Conservation (phyloP, 768 basidiomycete genomes). For the Coprinopsis strossmayeri region DNA sequence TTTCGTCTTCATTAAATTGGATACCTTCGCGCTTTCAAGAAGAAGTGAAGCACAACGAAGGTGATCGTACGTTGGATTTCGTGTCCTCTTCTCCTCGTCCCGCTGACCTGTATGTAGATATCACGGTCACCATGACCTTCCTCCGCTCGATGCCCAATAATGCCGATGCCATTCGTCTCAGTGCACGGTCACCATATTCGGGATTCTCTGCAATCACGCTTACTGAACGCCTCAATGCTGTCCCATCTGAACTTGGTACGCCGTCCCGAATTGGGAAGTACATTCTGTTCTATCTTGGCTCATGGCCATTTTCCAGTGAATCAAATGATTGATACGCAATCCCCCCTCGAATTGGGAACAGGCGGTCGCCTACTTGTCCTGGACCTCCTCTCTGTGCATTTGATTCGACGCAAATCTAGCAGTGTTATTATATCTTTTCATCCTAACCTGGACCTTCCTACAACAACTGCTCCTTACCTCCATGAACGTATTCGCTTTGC, state of each 20-base stretch:
- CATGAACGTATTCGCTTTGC: slow-evolving; percentile 42
- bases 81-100: too few relatives aligned
- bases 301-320: too few relatives aligned
- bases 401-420: slow-evolving; percentile 32
- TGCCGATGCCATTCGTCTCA: slow-evolving; percentile 14
- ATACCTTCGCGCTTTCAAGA: slow-evolving; percentile 64
- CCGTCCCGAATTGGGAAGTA: too few relatives aligned
- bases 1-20: slow-evolving; percentile 59
- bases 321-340: slow-evolving; percentile 25
- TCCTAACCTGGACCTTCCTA: slow-evolving; percentile 25
- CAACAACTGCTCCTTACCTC: slow-evolving; percentile 33
- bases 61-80: slow-evolving; percentile 46
- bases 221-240: background rate
- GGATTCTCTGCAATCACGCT: slow-evolving; percentile 13
- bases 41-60: slow-evolving; percentile 26
- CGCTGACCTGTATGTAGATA: slow-evolving; percentile 39
- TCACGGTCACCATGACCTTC: slow-evolving; percentile 53
- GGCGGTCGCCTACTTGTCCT: slow-evolving; percentile 30
- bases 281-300: too few relatives aligned
- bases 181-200: slow-evolving; percentile 13
- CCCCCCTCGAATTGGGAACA: slow-evolving; percentile 17
- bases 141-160: slow-evolving; percentile 32
- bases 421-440: slow-evolving; percentile 46
- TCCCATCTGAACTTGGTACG: too few relatives aligned
- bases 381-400: slow-evolving; percentile 42